Conservation (phyloP, 1,139 yeast species). For the Suhomyces terraborum region DNA sequence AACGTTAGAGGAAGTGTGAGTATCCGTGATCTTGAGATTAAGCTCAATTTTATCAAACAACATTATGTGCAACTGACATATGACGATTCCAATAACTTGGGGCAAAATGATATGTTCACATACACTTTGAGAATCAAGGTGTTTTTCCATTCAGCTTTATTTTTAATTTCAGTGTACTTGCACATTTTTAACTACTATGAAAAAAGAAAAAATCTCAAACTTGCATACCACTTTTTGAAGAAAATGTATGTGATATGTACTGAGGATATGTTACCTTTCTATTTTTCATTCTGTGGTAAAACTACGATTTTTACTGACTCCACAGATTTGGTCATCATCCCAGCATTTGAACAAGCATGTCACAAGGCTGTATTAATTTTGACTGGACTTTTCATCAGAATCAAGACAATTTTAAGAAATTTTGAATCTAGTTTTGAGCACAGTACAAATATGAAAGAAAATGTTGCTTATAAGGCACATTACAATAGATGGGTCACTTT, state of each 20-base stretch:
- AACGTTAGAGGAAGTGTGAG: conserved; percentile 24
- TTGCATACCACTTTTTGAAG: conserved; percentile 39
- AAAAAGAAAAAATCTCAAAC: conserved; percentile 23
- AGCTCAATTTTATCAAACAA: conserved; percentile 22
- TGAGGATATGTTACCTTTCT: conserved; percentile 43
- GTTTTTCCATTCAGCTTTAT: conserved; percentile 17
- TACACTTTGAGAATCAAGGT: conserved; percentile 14
- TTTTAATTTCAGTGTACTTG: conserved; percentile 38
- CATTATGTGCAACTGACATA: conserved; percentile 16
- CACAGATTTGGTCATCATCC: conserved; percentile 45
- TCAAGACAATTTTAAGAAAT: conserved; percentile 13
- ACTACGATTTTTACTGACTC: conserved; percentile 24
- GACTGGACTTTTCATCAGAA: conserved; percentile 26
- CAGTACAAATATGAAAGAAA: conserved; percentile 8
- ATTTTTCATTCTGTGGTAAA: conserved; percentile 35
- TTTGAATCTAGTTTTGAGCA: conserved; percentile 15
- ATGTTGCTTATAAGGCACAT: conserved; percentile 10
- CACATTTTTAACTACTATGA: conserved; percentile 48
- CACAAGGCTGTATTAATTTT: conserved; percentile 41
- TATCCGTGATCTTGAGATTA: conserved; percentile 22
- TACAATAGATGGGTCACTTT: conserved; percentile 12
- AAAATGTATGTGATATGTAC: conserved; percentile 33
- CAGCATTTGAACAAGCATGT: conserved; percentile 40
- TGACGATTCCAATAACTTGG: neutral
- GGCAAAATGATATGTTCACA: conserved; percentile 7